Conservation (phyloP, 2,329 filamentous ascomycete genomes). For the Ascochyta koolunga region DNA sequence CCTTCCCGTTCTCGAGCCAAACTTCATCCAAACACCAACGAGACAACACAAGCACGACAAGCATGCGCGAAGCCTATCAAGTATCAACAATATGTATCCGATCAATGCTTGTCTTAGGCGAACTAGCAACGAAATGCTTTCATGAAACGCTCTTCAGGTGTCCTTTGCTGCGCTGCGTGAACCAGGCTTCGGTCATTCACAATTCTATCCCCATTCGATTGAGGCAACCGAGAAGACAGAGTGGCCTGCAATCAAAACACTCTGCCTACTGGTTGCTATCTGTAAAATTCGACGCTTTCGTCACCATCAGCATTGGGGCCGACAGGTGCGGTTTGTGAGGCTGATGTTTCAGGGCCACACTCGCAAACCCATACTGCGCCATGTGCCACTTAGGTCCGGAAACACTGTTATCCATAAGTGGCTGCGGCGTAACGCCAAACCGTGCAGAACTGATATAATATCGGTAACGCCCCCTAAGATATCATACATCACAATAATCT, state of each 20-base stretch:
- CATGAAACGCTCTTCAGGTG: neutral
- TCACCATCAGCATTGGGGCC: neutral
- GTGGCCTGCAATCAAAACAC: neutral
- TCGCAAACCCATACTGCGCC: constrained; percentile 11
- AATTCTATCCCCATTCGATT: neutral
- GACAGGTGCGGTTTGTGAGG: neutral
- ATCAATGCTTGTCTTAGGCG: neutral
- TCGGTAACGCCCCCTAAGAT: neutral
- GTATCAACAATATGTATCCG: neutral
- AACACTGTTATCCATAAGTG: constrained; percentile 3
- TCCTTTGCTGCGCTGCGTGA: neutral
- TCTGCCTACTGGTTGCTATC: neutral
- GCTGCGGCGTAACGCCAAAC: neutral
- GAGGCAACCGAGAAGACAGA: neutral
- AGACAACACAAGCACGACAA: constrained; percentile 18
- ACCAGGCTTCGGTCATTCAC: neutral
- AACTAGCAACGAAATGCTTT: neutral
- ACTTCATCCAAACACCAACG: constrained; percentile 13
- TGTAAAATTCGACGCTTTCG: no score
- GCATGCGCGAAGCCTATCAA: constrained; percentile 7
- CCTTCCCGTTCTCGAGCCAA: constrained; percentile 3
- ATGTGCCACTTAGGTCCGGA: constrained; percentile 1
- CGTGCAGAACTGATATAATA: constrained; percentile 5
- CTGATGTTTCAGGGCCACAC: constrained; percentile 9
- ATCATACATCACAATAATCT: constrained; percentile 5